phyloP scores from a whole-genome alignment of 163 green algal genomes.

The Volvox carteri region DNA sequence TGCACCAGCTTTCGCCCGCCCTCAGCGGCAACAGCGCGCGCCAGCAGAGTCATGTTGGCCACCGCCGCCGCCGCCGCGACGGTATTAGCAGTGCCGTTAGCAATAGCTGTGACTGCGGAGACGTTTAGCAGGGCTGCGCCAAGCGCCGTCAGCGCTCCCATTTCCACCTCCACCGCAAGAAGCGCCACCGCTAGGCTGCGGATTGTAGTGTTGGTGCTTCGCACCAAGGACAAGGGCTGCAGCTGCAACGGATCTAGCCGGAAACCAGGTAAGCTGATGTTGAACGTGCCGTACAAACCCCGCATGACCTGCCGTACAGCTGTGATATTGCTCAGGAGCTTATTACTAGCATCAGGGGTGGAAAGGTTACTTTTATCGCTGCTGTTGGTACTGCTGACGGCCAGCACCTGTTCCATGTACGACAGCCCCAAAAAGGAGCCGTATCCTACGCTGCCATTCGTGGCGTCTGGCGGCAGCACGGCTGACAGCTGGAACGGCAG shows the following conservation, averaged over 20 bases:
- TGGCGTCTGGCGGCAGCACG: background rate
- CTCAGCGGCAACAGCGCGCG: background rate
- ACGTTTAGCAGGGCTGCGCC: conserved; percentile 27
- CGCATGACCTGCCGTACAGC: background rate
- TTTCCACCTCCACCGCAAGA: conserved; percentile 25
- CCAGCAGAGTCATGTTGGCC: background rate
- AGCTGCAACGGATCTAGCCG: conserved; percentile 17
- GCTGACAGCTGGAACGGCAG: background rate
- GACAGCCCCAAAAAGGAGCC: background rate
- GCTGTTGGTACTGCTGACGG: background rate
- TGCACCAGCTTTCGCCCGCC: background rate
- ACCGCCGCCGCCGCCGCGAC: background rate
- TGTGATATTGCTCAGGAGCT: background rate
- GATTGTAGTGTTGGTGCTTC: background rate
- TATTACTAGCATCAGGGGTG: background rate
- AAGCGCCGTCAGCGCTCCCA: conserved; percentile 8
- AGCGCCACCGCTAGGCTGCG: conserved; percentile 21
- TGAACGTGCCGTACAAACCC: conserved; percentile 12
- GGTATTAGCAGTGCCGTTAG: background rate
- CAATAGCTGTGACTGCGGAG: background rate
- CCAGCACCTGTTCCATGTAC: conserved; percentile 10
- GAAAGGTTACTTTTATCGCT: too few species aligned
- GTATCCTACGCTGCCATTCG: background rate
- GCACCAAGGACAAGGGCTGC: conserved; percentile 14
- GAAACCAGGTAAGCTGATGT: background rate